Evolutionary conservation across 164 flowering plant species (phyloP).

Genomic region (Euptelea pleiosperma): DNA sequence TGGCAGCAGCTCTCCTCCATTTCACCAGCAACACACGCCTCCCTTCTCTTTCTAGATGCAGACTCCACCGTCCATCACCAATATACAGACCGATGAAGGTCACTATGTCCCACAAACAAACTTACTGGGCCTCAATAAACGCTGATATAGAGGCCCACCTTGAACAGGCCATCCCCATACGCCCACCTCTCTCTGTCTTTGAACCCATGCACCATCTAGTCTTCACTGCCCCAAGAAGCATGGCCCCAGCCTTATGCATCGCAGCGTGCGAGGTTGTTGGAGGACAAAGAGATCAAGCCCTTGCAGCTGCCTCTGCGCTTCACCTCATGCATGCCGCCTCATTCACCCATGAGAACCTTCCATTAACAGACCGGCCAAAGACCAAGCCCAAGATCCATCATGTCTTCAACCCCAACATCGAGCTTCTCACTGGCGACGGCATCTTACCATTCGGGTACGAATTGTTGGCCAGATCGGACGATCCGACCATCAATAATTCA

Average conservation of each 20-base stretch:
- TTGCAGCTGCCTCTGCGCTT: slow-evolving; percentile 57
- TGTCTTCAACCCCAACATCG: slow-evolving; percentile 34
- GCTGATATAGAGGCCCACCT: slow-evolving; percentile 46
- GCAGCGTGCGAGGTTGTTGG: slow-evolving; percentile 71
- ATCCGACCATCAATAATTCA: slow-evolving; percentile 17
- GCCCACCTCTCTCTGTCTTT: slow-evolving; percentile 37
- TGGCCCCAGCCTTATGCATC: slow-evolving; percentile 53
- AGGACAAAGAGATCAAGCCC: slow-evolving; percentile 44
- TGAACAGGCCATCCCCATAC: slow-evolving; percentile 31
- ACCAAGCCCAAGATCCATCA: slow-evolving; percentile 16
- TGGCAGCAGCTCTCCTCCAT: slow-evolving; percentile 10
- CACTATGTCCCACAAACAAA: slow-evolving; percentile 15
- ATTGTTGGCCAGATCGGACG: slow-evolving; percentile 35
- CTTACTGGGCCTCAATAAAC: slow-evolving; percentile 43
- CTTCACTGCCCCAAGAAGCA: slow-evolving; percentile 46
- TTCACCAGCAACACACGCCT: neutral
- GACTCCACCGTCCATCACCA: slow-evolving; percentile 11
- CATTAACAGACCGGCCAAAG: slow-evolving; percentile 21
- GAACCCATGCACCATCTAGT: slow-evolving; percentile 62
- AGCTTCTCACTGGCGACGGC: slow-evolving; percentile 53
- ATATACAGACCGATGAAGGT: slow-evolving; percentile 7
- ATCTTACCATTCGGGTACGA: slow-evolving; percentile 50
- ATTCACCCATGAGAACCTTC: slow-evolving; percentile 42
- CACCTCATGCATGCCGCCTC: slow-evolving; percentile 52
- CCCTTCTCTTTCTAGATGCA: slow-evolving; percentile 5